A percentile compares a stretch with the other conserved stretches of the same genome.
phyloP scores from a whole-genome alignment of 441 rosid genomes.

The Pelargonium australe region DNA sequence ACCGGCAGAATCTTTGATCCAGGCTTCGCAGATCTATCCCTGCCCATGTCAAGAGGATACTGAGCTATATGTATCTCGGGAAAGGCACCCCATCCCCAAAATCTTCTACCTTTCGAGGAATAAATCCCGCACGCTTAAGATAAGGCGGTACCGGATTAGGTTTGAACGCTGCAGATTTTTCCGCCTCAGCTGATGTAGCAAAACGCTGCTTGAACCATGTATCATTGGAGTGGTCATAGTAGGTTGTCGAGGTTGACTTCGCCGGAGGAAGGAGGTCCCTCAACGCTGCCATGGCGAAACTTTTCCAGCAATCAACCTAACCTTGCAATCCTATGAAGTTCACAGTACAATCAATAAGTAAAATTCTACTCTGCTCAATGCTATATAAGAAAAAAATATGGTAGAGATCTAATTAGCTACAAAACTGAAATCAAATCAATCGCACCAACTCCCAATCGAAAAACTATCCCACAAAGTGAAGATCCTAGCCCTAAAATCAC shows the following conservation, averaged over 20 bases:
- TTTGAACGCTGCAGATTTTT: slow-evolving; percentile 30
- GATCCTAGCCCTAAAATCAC: no score
- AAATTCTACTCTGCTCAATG: no score
- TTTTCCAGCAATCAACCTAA: background rate
- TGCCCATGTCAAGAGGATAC: slow-evolving; percentile 85
- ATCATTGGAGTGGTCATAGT: slow-evolving; percentile 79
- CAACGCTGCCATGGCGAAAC: slow-evolving; percentile 38
- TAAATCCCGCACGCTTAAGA: slow-evolving; percentile 65
- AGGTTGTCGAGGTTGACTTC: slow-evolving; percentile 44
- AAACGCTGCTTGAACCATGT: slow-evolving; percentile 87
- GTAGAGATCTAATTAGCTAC: no score
- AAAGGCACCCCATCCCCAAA: slow-evolving; percentile 98
- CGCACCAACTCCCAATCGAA: no score
- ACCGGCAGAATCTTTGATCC: slow-evolving; percentile 74
- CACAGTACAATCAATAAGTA: no score
- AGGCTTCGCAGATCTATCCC: slow-evolving; percentile 53
- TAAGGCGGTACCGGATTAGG: slow-evolving; percentile 62
- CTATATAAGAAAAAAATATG: no score
- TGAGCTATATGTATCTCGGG: slow-evolving; percentile 91
- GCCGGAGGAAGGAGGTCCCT: slow-evolving; percentile 64
- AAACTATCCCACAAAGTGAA: no score
- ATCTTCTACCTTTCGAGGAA: slow-evolving; percentile 75
- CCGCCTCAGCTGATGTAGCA: slow-evolving; percentile 36
- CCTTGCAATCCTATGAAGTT: background rate
- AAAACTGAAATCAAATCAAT: no score